Percentiles rank a stretch among this genome's conserved stretches.
Evolutionary conservation across 2,329 filamentous ascomycete genomes (phyloP).

Genomic region (Annulohypoxylon truncatum): DNA sequence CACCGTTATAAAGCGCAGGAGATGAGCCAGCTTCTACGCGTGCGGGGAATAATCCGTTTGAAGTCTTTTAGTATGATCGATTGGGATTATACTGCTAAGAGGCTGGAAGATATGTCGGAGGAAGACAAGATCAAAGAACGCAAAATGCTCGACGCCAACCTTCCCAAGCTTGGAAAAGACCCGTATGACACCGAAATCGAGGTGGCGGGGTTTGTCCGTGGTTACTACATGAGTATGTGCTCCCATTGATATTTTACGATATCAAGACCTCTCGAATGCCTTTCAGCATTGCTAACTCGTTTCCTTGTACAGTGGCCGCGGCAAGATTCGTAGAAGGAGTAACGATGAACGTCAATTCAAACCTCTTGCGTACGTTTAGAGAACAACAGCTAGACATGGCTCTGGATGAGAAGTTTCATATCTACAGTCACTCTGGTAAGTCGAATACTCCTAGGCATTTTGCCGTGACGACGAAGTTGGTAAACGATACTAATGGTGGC

Average conservation of each 20-base stretch:
- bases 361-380: constrained; percentile 46
- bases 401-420: constrained; percentile 45
- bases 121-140: constrained; percentile 61
- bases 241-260: neutral
- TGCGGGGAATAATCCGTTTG: constrained; percentile 63
- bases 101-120: constrained; percentile 56
- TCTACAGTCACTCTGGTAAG: constrained; percentile 46
- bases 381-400: constrained; percentile 42
- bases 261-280: neutral
- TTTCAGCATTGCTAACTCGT: constrained; percentile 10
- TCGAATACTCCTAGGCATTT: neutral
- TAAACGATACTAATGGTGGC: constrained; percentile 10
- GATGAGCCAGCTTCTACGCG: constrained; percentile 57
- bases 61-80: constrained; percentile 53
- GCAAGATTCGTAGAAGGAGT: constrained; percentile 70
- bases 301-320: constrained; percentile 61
- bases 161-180: constrained; percentile 65
- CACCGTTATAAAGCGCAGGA: constrained; percentile 60
- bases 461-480: neutral
- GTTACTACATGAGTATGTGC: constrained; percentile 70
- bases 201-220: constrained; percentile 71
- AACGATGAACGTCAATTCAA: constrained; percentile 48
- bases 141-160: constrained; percentile 56
- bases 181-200: constrained; percentile 69
- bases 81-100: constrained; percentile 50